phyloP scores from a whole-genome alignment of 2,329 filamentous ascomycete species.

The Coniochaeta pulveracea region DNA sequence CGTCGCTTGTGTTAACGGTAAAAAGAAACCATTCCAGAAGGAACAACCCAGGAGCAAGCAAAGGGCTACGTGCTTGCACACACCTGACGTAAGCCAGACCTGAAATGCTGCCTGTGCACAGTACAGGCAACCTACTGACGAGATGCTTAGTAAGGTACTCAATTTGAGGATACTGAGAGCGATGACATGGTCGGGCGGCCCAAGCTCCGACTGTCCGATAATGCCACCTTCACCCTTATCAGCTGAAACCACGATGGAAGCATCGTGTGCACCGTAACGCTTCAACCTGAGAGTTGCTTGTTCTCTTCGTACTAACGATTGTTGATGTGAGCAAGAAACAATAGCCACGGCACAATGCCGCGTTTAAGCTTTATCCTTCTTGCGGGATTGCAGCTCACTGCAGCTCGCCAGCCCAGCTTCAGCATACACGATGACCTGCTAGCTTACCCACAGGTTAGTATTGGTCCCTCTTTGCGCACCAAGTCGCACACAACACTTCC shows the following conservation, averaged over 20 bases:
- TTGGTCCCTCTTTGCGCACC: not conserved
- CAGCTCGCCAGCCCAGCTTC: slow-evolving; percentile 48
- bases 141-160: too few species aligned
- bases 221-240: slow-evolving; percentile 4
- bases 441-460: slow-evolving; percentile 69
- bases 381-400: slow-evolving; percentile 30
- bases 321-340: slow-evolving; percentile 20
- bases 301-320: not conserved
- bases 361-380: slow-evolving; percentile 32
- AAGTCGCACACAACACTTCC: not conserved
- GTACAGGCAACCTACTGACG: too few species aligned
- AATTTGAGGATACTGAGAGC: too few species aligned
- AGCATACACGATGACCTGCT: slow-evolving; percentile 83
- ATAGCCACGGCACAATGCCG: slow-evolving; percentile 34
- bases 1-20: too few species aligned
- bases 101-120: too few species aligned
- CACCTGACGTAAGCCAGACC: too few species aligned
- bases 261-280: not conserved
- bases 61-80: too few species aligned
- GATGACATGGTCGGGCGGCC: too few species aligned
- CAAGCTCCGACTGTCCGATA: slow-evolving; percentile 2
- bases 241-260: not conserved
- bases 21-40: too few species aligned
- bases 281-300: not conserved
- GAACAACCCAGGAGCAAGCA: too few species aligned